A percentile compares a stretch with the other conserved stretches of the same genome.
Evolutionary conservation across 257 asterid genomes (phyloP).

Genomic region (Solanum tacnaense): DNA sequence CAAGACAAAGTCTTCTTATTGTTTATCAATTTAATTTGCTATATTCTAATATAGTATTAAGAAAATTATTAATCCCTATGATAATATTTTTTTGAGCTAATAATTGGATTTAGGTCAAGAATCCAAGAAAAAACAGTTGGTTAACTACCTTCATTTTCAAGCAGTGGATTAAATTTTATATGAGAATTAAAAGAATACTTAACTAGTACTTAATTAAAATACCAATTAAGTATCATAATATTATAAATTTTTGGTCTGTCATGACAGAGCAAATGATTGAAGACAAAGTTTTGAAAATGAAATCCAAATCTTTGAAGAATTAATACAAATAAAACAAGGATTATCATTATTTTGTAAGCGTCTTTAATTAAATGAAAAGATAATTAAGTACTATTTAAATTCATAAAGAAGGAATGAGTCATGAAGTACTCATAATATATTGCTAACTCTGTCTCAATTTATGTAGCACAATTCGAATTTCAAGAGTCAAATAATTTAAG

Average conservation of each 20-base stretch:
- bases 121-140: neutral
- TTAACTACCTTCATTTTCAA: neutral
- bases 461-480: neutral
- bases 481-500: no score
- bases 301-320: neutral
- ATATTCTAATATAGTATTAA: neutral
- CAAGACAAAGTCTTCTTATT: neutral
- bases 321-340: neutral
- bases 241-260: neutral
- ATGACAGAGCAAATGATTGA: neutral
- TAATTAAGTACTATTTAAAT: no score
- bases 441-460: neutral
- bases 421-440: neutral
- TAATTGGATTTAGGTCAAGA: neutral
- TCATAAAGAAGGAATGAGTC: neutral
- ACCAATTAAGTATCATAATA: neutral
- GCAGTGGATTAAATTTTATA: neutral
- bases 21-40: neutral
- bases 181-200: neutral
- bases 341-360: neutral
- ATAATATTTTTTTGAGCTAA: neutral
- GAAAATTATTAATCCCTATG: neutral
- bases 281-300: neutral
- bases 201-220: neutral
- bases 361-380: neutral